Evolutionary conservation across 2,329 filamentous ascomycete species (phyloP), one percentile per base, ranked within the genome.

Genomic region (Monilinia aucupariae): DNA sequence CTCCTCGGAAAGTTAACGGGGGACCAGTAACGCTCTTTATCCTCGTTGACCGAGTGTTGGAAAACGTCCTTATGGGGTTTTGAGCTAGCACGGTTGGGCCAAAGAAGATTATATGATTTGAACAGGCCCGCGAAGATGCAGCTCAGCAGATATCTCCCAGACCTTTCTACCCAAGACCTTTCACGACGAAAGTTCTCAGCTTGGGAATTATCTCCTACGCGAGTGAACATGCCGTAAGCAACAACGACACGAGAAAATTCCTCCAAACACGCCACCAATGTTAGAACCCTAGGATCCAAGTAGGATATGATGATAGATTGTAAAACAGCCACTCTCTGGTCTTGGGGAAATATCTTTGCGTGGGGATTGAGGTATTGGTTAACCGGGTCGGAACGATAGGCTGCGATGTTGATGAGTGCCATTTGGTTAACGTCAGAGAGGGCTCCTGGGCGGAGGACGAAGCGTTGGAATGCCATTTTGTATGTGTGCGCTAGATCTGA

Each of bases 1-100:
- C 69, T 64, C 22, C 66, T 65, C 4, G 68, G 69, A 50, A 67
- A 63, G 2, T 17, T 58, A 10, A 66, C 64, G 2, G 64, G 63
- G 61, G 67, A 60, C 68, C 69, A 72, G 55, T 70, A 67, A 6
- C 49, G 64, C 30, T 67, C 37, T 8, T 56, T 17, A 37, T 71
- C 67, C 12, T 64, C n/a, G n/a, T 27, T 51, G 3, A 17, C 25
- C 47, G 63, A 67, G 4, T 59, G 49, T 1, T 4, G 4, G n/a
- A 71, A 67, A 3, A 56, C n/a, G n/a, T n/a, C n/a, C n/a, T n/a
- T n/a, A n/a, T n/a, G n/a, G n/a, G n/a, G n/a, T n/a, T n/a, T n/a
- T n/a, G n/a, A n/a, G n/a, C n/a, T n/a, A n/a, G n/a, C n/a, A n/a
- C n/a, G n/a, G n/a, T n/a, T n/a, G n/a, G n/a, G n/a, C n/a, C n/a